Conservation (phyloP, 1,284 basidiomycete species). For the Cryptococcus depauperatus region DNA sequence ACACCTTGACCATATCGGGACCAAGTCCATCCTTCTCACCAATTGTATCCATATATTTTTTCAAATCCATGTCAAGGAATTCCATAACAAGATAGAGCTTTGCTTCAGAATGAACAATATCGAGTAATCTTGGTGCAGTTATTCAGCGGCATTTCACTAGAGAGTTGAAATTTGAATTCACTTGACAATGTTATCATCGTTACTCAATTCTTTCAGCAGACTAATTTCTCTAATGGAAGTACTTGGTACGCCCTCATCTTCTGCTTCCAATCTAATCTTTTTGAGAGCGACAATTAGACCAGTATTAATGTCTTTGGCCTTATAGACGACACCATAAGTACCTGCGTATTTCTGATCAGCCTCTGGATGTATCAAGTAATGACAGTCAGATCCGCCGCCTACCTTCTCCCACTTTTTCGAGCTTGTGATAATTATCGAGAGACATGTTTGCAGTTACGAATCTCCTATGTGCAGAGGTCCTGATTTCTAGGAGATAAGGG, state of each 20-base stretch:
- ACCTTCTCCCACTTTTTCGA: constrained; percentile 70
- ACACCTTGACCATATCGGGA: constrained; percentile 79
- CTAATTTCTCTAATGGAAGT: constrained; percentile 97
- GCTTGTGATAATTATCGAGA: constrained; percentile 52
- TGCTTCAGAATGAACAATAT: constrained; percentile 96
- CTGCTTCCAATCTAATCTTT: constrained; percentile 96
- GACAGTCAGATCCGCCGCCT: too few species aligned
- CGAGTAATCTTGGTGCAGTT: constrained; percentile 67
- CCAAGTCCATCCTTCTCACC: constrained; percentile 93
- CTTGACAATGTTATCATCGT: constrained; percentile 88
- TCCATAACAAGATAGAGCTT: constrained; percentile 99
- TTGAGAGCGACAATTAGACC: constrained; percentile 85
- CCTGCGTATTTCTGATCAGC: constrained; percentile 52
- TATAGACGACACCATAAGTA: constrained; percentile 98
- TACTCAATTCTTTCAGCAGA: constrained; percentile 82
- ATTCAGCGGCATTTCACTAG: neutral
- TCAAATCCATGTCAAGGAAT: constrained; percentile 96
- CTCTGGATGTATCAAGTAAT: too few species aligned
- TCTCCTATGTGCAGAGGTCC: too few species aligned
- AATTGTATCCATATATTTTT: constrained; percentile 99
- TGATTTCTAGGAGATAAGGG: too few species aligned
- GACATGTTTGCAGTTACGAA: constrained; percentile 37
- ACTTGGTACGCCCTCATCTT: constrained; percentile 88
- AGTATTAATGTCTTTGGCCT: constrained; percentile 67
- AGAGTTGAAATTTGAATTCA: too few species aligned